phyloP scores from a whole-genome alignment of 2,329 filamentous ascomycete species.

The Aspergillus pseudonomiae region DNA sequence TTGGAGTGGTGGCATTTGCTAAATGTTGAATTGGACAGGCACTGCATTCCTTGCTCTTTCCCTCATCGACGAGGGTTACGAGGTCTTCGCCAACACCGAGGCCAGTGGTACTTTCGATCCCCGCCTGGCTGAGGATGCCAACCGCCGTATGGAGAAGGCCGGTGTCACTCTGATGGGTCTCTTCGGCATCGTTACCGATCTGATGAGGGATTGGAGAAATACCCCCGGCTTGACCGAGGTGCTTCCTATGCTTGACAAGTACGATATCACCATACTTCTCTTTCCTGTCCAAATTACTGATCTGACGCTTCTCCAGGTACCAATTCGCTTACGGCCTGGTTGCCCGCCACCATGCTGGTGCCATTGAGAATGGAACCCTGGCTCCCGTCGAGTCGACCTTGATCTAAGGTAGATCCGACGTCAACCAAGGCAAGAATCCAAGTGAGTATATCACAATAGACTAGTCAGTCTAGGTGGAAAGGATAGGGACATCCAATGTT shows the following conservation, averaged over 20 bases:
- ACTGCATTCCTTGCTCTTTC: constrained; percentile 75
- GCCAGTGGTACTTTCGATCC: constrained; percentile 67
- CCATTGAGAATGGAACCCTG: constrained; percentile 63
- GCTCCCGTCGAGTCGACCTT: constrained; percentile 54
- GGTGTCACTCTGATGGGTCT: constrained; percentile 60
- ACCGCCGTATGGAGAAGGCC: constrained; percentile 67
- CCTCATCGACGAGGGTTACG: constrained; percentile 70
- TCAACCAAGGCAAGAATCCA: background rate
- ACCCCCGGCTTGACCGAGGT: constrained; percentile 59
- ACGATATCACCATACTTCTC: background rate
- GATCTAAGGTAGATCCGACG: constrained; percentile 13
- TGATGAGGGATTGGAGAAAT: constrained; percentile 72
- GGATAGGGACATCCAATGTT: background rate
- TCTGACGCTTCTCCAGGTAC: constrained; percentile 31
- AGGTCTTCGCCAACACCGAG: constrained; percentile 73
- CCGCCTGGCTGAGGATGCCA: constrained; percentile 56
- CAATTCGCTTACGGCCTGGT: constrained; percentile 65
- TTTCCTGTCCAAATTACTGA: constrained; percentile 30
- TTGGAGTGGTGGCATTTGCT: background rate
- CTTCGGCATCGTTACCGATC: constrained; percentile 66
- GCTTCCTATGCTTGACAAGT: constrained; percentile 64
- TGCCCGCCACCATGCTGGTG: constrained; percentile 63
- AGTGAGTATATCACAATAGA: background rate
- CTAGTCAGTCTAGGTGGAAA: background rate
- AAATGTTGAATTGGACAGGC: constrained; percentile 39